These are phyloP conservation scores for Colletotrichum kahawae DNA, from an alignment of 2,329 filamentous ascomycete species.

Conservation along the genomic window DNA sequence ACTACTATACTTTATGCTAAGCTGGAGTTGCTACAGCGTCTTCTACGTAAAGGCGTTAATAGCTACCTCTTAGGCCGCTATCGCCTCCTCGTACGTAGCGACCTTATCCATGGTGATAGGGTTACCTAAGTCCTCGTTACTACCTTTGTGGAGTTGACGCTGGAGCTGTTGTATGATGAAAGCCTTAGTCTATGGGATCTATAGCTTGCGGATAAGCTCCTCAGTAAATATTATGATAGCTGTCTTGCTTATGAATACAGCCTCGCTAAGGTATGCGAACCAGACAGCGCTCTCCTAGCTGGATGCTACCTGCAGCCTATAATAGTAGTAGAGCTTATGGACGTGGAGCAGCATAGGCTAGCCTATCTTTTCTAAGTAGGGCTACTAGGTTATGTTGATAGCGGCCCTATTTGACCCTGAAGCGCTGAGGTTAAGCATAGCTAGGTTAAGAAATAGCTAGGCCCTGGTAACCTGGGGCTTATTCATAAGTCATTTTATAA, in stretches of 20 bases:
- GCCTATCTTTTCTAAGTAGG: too few species aligned
- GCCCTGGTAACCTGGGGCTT: too few species aligned
- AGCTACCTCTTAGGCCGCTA: neutral
- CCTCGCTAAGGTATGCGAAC: neutral
- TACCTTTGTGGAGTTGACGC: neutral
- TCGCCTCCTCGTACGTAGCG: neutral
- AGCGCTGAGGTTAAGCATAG: too few species aligned
- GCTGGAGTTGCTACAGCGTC: neutral
- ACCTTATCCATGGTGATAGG: neutral
- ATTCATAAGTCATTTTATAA: too few species aligned
- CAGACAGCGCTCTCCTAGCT: too few species aligned
- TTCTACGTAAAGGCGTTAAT: neutral
- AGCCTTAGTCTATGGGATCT: conserved; percentile 10
- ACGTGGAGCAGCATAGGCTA: too few species aligned
- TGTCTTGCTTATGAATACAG: neutral
- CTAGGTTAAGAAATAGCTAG: too few species aligned
- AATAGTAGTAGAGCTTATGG: too few species aligned
- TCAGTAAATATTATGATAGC: neutral
- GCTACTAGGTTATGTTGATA: too few species aligned
- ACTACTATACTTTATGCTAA: neutral
- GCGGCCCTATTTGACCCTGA: too few species aligned
- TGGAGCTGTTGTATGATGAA: conserved; percentile 9
- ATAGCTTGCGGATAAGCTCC: conserved; percentile 12
- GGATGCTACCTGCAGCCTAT: too few species aligned
- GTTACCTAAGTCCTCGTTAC: neutral